Evolutionary conservation across 2,329 filamentous ascomycete species (phyloP), one percentile per base, ranked within the genome.

Genomic region (Claviceps paspali): DNA sequence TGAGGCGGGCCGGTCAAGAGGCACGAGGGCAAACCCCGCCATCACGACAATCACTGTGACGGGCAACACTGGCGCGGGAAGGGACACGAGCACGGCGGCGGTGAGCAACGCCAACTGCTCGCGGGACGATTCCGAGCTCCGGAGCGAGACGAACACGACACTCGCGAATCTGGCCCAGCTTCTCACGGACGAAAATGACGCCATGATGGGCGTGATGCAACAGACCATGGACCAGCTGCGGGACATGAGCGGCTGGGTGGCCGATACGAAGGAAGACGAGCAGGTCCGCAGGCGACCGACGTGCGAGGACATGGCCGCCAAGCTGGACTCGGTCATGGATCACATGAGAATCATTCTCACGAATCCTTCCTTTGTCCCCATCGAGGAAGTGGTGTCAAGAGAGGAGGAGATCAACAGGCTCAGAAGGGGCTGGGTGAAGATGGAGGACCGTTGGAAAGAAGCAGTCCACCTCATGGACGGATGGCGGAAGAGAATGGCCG

Each of bases 361-460:
- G 7, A 96, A 96, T 51, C 91, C 91, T 1, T 93, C 87, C 2
- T 98, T 96, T 54, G 91, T 95, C 11, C 83, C 88, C 0, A 75
- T 96, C 17, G 91, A 96, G 49, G 91, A 96, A 55, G 85, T 98
- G 2, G 79, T 92, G 51, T 62, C 86, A n/a, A 76, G 88, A 38
- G 88, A 98, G 45, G 81, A 92, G 41, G 87, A 95, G 54, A 96
- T 98, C 45, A 69, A 72, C 36, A 73, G 83, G 36, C 65, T 98
- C 33, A 76, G 84, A 38, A 74, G 81, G 38, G 85, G 87, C 12
- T 93, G 88, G 80, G 82, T 92, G 54, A 86, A 82, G 59, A 94
- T 96, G 83, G 87, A 96, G 56, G 71, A 65, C 17, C 74, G 86
- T 36, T 94, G 91, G 85, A 79, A 76, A 45, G 88, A 96, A 52